A percentile compares a stretch with the other conserved stretches of the same genome.
Conservation (phyloP, 2,329 filamentous ascomycete species). For the Cercospora citrullina region DNA sequence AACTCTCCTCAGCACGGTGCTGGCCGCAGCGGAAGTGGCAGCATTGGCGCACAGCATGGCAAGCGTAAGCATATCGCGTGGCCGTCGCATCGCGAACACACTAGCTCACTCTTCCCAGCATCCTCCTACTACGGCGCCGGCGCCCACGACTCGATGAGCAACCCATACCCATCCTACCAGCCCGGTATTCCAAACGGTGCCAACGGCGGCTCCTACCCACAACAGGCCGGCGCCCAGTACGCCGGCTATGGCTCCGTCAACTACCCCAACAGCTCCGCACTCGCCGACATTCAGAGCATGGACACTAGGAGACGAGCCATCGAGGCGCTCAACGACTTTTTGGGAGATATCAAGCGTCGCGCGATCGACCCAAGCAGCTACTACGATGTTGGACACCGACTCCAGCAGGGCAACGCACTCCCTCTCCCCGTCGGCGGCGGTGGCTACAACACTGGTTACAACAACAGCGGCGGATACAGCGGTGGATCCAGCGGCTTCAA, state of each 20-base stretch:
- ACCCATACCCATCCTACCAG: constrained; percentile 38
- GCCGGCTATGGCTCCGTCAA: constrained; percentile 46
- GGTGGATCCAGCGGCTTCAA: constrained; percentile 34
- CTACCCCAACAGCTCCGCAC: constrained; percentile 46
- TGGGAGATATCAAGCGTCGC: constrained; percentile 87
- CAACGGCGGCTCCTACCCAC: constrained; percentile 31
- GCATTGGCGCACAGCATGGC: constrained; percentile 41
- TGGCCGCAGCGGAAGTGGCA: constrained; percentile 29
- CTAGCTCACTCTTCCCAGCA: constrained; percentile 24
- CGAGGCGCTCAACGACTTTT: constrained; percentile 90
- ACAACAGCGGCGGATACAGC: constrained; percentile 31
- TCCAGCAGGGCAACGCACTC: constrained; percentile 66
- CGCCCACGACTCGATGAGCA: constrained; percentile 35
- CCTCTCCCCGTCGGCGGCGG: constrained; percentile 40
- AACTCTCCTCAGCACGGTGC: constrained; percentile 60
- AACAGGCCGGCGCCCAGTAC: constrained; percentile 36
- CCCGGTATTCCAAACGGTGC: constrained; percentile 31
- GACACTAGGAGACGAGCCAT: constrained; percentile 77
- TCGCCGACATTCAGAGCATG: constrained; percentile 46
- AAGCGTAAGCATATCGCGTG: constrained; percentile 40
- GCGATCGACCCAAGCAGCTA: constrained; percentile 89
- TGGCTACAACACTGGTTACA: constrained; percentile 43
- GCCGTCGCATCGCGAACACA: background rate
- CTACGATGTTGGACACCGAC: constrained; percentile 82
- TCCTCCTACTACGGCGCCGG: constrained; percentile 37